These are phyloP conservation scores for Komagataella kurtzmanii DNA, from an alignment of 805 yeast genomes.

Conservation along the genomic window DNA sequence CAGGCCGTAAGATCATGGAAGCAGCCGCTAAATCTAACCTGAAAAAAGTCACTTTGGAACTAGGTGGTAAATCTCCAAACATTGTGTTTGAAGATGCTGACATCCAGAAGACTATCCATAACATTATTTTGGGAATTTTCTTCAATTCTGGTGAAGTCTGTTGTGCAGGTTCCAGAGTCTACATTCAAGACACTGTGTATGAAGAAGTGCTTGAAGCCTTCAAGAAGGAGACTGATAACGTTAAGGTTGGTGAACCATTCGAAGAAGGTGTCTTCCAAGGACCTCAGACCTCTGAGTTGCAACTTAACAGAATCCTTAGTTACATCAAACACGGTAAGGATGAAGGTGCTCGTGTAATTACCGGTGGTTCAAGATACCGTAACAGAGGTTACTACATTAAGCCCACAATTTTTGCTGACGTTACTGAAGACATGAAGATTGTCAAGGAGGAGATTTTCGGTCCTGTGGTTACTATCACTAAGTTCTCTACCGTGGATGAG, in stretches of 20 bases:
- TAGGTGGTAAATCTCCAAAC: conserved; percentile 95
- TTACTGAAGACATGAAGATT: conserved; percentile 50
- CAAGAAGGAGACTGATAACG: conserved; percentile 33
- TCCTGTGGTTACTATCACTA: conserved; percentile 77
- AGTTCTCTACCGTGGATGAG: conserved; percentile 75
- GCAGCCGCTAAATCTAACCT: conserved; percentile 69
- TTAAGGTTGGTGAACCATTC: conserved; percentile 75
- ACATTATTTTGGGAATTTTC: conserved; percentile 73
- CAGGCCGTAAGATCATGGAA: conserved; percentile 72
- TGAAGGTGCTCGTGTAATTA: conserved; percentile 69
- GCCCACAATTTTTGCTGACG: conserved; percentile 69
- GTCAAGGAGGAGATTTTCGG: conserved; percentile 80
- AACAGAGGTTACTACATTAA: conserved; percentile 54
- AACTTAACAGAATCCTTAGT: conserved; percentile 62
- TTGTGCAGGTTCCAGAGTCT: conserved; percentile 87
- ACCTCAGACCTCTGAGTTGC: conserved; percentile 78
- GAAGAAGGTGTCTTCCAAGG: conserved; percentile 74
- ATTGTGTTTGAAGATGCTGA: conserved; percentile 81
- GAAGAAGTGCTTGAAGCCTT: conserved; percentile 60
- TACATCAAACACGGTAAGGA: conserved; percentile 66
- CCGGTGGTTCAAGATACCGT: conserved; percentile 46
- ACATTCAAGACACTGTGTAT: conserved; percentile 75
- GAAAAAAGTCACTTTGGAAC: conserved; percentile 86
- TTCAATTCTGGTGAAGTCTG: conserved; percentile 95
- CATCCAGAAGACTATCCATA: conserved; percentile 59